phyloP scores from a whole-genome alignment of 805 yeast species.

The Wickerhamiella kurtzmanii region DNA sequence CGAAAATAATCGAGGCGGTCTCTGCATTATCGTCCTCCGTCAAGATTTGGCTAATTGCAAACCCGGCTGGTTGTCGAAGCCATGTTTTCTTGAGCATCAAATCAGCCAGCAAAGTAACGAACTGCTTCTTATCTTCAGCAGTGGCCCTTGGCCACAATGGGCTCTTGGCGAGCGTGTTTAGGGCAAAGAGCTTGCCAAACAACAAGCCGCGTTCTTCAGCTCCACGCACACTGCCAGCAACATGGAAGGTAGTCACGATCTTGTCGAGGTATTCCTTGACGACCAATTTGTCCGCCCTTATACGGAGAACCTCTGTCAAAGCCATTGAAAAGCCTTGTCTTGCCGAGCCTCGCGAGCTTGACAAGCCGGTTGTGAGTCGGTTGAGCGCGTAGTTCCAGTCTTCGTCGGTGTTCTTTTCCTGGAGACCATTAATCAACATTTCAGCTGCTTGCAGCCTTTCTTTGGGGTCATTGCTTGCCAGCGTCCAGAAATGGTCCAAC shows the following conservation, averaged over 20 bases:
- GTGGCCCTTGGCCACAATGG: constrained; percentile 25
- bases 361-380: constrained; percentile 66
- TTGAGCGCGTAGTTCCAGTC: constrained; percentile 78
- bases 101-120: constrained; percentile 38
- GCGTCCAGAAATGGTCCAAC: constrained; percentile 55
- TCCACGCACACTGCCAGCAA: constrained; percentile 44
- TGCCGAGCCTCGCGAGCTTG: constrained; percentile 72
- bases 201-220: constrained; percentile 66
- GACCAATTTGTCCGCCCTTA: constrained; percentile 26
- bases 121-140: constrained; percentile 27
- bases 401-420: constrained; percentile 22
- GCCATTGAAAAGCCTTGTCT: constrained; percentile 84
- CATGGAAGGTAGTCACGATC: constrained; percentile 28
- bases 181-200: constrained; percentile 77
- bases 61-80: constrained; percentile 73
- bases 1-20: constrained; percentile 25
- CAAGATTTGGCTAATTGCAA: constrained; percentile 46
- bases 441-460: constrained; percentile 68
- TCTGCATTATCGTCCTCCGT: constrained; percentile 2
- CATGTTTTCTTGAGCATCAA: constrained; percentile 59
- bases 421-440: constrained; percentile 46
- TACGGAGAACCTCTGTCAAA: constrained; percentile 42
- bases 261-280: constrained; percentile 28
- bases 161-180: constrained; percentile 58
- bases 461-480: constrained; percentile 61